phyloP scores from a whole-genome alignment of 768 basidiomycete genomes.

The Panellus pusillus region DNA sequence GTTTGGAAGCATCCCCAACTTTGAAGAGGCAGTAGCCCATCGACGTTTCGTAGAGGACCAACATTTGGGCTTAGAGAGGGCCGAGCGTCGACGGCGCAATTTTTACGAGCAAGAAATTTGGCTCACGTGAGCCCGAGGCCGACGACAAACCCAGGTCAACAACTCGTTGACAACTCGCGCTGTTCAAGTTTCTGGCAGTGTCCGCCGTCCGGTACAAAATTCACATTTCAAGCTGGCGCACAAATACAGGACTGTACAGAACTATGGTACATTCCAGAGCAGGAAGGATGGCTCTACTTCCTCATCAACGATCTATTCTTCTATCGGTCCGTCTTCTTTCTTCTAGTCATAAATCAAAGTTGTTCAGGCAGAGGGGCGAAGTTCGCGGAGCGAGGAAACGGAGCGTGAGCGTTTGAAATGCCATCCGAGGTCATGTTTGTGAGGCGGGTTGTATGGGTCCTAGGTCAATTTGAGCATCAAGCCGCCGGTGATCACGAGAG shows the following conservation, averaged over 20 bases:
- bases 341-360: too few species aligned
- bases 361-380: slow-evolving; percentile 28
- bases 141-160: background rate
- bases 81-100: background rate
- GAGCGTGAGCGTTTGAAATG: slow-evolving; percentile 42
- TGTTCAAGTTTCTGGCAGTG: too few species aligned
- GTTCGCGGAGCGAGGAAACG: slow-evolving; percentile 35
- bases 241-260: background rate
- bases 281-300: too few species aligned
- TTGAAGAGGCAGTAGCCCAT: slow-evolving; percentile 99
- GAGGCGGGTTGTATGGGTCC: slow-evolving; percentile 39
- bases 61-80: slow-evolving; percentile 52
- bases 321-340: too few species aligned
- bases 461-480: slow-evolving; percentile 13
- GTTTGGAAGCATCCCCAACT: slow-evolving; percentile 83
- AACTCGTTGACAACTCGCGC: too few species aligned
- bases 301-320: too few species aligned
- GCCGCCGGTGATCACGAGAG: background rate
- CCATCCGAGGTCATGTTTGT: slow-evolving; percentile 39
- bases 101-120: background rate
- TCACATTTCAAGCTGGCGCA: too few species aligned
- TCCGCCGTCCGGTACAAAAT: too few species aligned
- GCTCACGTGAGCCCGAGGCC: background rate
- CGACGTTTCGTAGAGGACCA: slow-evolving; percentile 95
- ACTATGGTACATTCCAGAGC: too few species aligned